A percentile compares a stretch with the other conserved stretches of the same genome.
phyloP scores from a whole-genome alignment of 2,329 filamentous ascomycete genomes.

The Elsinoe fawcettii region DNA sequence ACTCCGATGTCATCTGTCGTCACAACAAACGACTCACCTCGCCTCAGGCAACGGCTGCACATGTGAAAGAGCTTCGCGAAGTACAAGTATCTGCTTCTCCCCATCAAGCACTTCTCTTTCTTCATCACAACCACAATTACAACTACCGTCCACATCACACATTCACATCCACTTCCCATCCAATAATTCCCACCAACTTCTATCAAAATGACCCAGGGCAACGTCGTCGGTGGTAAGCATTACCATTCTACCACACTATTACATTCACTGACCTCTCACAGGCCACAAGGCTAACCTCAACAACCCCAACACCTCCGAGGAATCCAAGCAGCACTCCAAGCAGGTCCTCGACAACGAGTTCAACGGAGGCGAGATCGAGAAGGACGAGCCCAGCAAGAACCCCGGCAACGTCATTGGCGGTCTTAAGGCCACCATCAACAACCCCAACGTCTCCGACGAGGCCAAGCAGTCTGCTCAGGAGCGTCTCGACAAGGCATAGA shows the following conservation, averaged over 20 bases:
- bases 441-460: constrained; percentile 50
- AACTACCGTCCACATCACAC: not conserved
- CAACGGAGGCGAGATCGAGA: constrained; percentile 22
- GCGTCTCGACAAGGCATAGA: constrained; percentile 33
- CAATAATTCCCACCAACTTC: not conserved
- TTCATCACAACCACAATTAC: constrained; percentile 7
- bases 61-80: not conserved
- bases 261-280: not conserved
- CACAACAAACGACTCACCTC: not conserved
- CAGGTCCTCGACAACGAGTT: constrained; percentile 46
- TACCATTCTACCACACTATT: not conserved
- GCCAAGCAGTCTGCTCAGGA: constrained; percentile 50
- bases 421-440: constrained; percentile 41
- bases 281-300: constrained; percentile 43
- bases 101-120: not conserved
- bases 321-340: constrained; percentile 49
- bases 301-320: constrained; percentile 41
- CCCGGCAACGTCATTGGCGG: constrained; percentile 41
- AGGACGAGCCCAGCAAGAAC: constrained; percentile 42
- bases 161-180: not conserved
- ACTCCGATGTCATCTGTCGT: not conserved
- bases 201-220: constrained; percentile 15
- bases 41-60: not conserved
- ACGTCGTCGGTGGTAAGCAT: constrained; percentile 15
- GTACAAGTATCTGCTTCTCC: constrained; percentile 7